Base-by-base conservation (phyloP, 306 rosid genomes). In the Corylus heterophylla region DNA sequence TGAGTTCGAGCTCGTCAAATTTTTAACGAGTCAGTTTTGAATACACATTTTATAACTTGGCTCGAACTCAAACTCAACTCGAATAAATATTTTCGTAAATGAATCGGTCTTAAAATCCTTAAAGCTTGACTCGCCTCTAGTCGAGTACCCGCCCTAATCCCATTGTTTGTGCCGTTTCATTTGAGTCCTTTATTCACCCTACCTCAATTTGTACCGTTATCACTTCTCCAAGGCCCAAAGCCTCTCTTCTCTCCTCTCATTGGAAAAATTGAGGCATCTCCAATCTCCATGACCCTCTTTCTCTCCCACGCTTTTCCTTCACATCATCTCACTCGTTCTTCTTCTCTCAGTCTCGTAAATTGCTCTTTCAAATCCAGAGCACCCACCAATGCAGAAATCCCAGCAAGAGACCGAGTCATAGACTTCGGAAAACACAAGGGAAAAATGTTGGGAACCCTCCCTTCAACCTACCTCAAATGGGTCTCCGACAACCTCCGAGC, bases 381-480 rank as follows among this genome's bases (percentile, higher is more conserved):
- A 7, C n/a, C 80, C 74, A 0, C 50, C 0, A n/a, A 31, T 54
- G 22, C 54, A 44, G 18, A 39, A 75, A 42, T 68, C 37, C 85
- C 87, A 22, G 88, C 86, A 0, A 67, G 89, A 61, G 95, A 92
- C 84, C 88, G 88, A 48, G 79, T 79, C 22, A 85, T 89, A 8
- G 87, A 86, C 59, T 90, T 92, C 66, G 90, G 93, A 14, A 89
- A 85, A 73, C 75, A 89, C 87, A 87, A 92, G 73, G 97, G 95
- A 25, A 90, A 82, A 47, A 89, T 89, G 92, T 69, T 92, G 0
- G 97, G 95, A 42, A 58, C 83, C 50, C 83, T 92, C n/a, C 95
- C 95, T 17, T 86, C 93, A 2, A 42, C 27, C 56, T 92, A 92
- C 80, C 97, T 92, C 50, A 86, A 71, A 73, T 92, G 92, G 97